Conservation (phyloP, 2,329 filamentous ascomycete genomes). For the Stemphylium vesicarium region DNA sequence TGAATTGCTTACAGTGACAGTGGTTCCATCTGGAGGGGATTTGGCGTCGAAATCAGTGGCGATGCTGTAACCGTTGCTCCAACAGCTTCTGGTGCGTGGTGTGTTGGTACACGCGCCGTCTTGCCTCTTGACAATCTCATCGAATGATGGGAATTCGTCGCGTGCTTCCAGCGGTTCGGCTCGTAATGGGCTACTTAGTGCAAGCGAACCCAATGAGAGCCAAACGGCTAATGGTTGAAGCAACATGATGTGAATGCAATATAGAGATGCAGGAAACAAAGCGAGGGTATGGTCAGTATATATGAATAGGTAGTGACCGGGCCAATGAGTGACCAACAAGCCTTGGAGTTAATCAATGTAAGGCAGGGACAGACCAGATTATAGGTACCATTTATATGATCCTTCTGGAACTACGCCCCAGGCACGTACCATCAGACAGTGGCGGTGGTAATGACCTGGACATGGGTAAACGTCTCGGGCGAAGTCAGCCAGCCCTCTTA, state of each 20-base stretch:
- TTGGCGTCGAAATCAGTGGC: slow-evolving; percentile 56
- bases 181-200: slow-evolving; percentile 34
- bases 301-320: slow-evolving; percentile 10
- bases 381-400: slow-evolving; percentile 25
- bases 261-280: slow-evolving; percentile 4
- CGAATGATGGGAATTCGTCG: slow-evolving; percentile 15
- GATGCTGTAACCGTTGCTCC: slow-evolving; percentile 53
- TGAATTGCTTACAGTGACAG: slow-evolving; percentile 32
- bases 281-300: slow-evolving; percentile 12
- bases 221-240: slow-evolving; percentile 30
- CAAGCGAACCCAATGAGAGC: slow-evolving; percentile 35
- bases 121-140: slow-evolving; percentile 36
- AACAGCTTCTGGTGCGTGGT: slow-evolving; percentile 50
- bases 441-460: neutral
- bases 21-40: slow-evolving; percentile 48
- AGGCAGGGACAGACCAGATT: slow-evolving; percentile 8
- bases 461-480: neutral
- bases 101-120: slow-evolving; percentile 51
- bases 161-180: slow-evolving; percentile 11
- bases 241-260: slow-evolving; percentile 32
- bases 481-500: slow-evolving; percentile 6
- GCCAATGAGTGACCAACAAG: slow-evolving; percentile 18
- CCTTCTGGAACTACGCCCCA: slow-evolving; percentile 3
- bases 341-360: slow-evolving; percentile 12
- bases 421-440: slow-evolving; percentile 1